phyloP scores from a whole-genome alignment of 2,329 filamentous ascomycete genomes.

The Colletotrichum sansevieriae region DNA sequence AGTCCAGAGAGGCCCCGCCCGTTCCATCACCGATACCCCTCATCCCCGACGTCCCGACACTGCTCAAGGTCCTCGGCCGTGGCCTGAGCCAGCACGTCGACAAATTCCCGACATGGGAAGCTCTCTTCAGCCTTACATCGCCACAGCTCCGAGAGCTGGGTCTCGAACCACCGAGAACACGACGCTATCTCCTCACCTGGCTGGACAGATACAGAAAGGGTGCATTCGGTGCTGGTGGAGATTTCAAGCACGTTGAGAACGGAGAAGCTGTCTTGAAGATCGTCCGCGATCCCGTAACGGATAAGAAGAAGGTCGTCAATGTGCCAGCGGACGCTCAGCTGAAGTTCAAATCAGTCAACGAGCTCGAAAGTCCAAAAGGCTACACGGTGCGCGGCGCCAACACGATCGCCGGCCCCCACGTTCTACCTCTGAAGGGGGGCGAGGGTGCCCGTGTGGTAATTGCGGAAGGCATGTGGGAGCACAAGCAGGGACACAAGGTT shows the following conservation, averaged over 20 bases:
- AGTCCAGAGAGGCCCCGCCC: conserved; percentile 53
- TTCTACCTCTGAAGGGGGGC: conserved; percentile 76
- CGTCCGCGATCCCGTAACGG: conserved; percentile 55
- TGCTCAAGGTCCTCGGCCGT: conserved; percentile 92
- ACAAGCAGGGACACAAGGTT: conserved; percentile 87
- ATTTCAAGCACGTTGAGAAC: conserved; percentile 77
- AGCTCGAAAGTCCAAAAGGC: conserved; percentile 56
- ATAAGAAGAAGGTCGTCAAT: conserved; percentile 67
- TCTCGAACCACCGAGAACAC: conserved; percentile 84
- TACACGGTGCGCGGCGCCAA: conserved; percentile 77
- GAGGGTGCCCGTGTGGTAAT: conserved; percentile 75
- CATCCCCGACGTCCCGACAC: conserved; percentile 86
- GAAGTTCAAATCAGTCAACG: conserved; percentile 45
- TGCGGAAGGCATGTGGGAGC: conserved; percentile 94
- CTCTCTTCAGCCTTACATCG: conserved; percentile 86
- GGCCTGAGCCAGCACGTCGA: conserved; percentile 83
- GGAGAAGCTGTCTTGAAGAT: conserved; percentile 66
- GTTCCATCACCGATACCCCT: conserved; percentile 84
- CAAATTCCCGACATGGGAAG: conserved; percentile 93
- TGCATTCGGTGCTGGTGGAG: conserved; percentile 84
- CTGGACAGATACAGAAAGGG: conserved; percentile 86
- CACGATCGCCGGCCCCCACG: conserved; percentile 81
- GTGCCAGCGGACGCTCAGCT: conserved; percentile 61
- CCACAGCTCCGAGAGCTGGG: conserved; percentile 85
- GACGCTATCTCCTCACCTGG: conserved; percentile 90